phyloP scores from a whole-genome alignment of 106 monocot species.

The Agapanthus africanus region DNA sequence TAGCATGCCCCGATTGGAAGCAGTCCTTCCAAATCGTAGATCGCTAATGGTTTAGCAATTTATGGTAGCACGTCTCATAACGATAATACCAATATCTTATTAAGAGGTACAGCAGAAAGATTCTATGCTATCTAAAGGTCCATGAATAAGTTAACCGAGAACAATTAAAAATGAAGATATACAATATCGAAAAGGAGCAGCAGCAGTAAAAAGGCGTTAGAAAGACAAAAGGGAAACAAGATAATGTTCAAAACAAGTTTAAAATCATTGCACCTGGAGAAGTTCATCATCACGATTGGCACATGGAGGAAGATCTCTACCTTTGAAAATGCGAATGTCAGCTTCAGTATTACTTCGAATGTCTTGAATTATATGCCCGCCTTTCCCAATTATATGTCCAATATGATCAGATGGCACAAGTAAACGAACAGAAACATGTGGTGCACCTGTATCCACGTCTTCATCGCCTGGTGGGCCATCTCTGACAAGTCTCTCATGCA shows the following conservation, averaged over 20 bases:
- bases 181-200: no score
- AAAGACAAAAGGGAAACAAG: background rate
- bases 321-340: conserved; percentile 23
- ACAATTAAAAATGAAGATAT: no score
- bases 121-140: no score
- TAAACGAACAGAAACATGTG: conserved; percentile 36
- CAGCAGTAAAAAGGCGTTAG: no score
- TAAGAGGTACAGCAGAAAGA: no score
- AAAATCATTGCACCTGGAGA: conserved; percentile 37
- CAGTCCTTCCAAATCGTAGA: no score
- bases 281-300: conserved; percentile 38
- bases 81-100: no score
- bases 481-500: conserved; percentile 41
- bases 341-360: conserved; percentile 22
- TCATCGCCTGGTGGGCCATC: conserved; percentile 27
- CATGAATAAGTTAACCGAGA: no score
- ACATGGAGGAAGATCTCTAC: conserved; percentile 20
- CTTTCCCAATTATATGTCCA: conserved; percentile 56
- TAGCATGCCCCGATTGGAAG: no score
- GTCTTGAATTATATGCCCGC: conserved; percentile 23
- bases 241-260: background rate
- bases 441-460: conserved; percentile 13
- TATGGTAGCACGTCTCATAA: no score
- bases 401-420: conserved; percentile 58
- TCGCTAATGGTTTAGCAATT: no score